Evolutionary conservation across 306 rosid genomes (phyloP).

Genomic region (Macrotyloma uniflorum): DNA sequence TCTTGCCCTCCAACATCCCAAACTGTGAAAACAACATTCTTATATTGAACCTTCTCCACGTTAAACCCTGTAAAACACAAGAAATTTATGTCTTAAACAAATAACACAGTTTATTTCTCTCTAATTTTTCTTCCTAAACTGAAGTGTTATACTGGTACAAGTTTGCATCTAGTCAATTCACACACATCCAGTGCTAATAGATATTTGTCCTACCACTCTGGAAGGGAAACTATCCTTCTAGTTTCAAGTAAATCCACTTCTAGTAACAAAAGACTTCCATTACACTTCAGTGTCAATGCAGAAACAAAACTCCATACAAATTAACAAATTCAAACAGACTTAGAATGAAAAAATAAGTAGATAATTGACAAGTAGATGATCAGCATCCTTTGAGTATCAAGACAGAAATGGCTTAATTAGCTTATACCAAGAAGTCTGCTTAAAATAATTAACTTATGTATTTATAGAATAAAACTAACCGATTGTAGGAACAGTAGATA

Average conservation of each 20-base stretch:
- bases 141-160: background rate
- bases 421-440: background rate
- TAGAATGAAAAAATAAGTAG: background rate
- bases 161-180: constrained; percentile 22
- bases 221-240: background rate
- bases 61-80: constrained; percentile 70
- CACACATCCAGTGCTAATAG: background rate
- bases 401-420: constrained; percentile 14
- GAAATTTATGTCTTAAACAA: constrained; percentile 19
- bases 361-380: constrained; percentile 23
- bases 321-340: constrained; percentile 12
- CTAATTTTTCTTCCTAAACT: background rate
- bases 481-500: constrained; percentile 93
- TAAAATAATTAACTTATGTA: background rate
- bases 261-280: background rate
- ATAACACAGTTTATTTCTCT: constrained; percentile 7
- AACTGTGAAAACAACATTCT: constrained; percentile 96
- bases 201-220: background rate
- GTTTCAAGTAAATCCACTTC: background rate
- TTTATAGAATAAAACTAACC: constrained; percentile 55
- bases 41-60: constrained; percentile 98
- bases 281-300: background rate
- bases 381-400: background rate
- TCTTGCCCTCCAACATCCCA: constrained; percentile 99
- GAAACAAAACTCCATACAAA: background rate